A percentile compares a stretch with the other conserved stretches of the same genome.
Evolutionary conservation across 176 grass and related monocot genomes (phyloP).

Genomic region (Aegilops speltoides): DNA sequence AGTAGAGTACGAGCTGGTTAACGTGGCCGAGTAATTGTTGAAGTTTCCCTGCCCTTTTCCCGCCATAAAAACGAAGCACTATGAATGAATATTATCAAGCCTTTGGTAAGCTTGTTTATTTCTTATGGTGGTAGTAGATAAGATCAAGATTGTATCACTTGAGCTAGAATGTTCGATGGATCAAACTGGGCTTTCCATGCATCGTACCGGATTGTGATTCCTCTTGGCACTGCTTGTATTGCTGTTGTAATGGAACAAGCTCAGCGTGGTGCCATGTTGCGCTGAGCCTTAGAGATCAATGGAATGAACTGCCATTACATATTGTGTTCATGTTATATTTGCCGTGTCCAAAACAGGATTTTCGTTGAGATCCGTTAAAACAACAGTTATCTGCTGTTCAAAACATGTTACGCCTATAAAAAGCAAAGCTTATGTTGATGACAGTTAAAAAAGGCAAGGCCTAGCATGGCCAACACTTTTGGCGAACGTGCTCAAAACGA

Average conservation of each 20-base stretch:
- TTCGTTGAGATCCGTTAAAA: neutral
- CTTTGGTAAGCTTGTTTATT: slow-evolving; percentile 37
- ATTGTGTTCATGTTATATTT: neutral
- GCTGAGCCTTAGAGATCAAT: neutral
- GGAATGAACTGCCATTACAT: neutral
- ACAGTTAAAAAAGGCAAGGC: neutral
- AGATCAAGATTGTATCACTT: slow-evolving; percentile 23
- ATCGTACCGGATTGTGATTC: slow-evolving; percentile 6
- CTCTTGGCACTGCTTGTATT: slow-evolving; percentile 25
- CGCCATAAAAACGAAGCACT: slow-evolving; percentile 38
- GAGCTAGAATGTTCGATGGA: slow-evolving; percentile 19
- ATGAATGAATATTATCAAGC: slow-evolving; percentile 28
- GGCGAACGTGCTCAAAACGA: neutral
- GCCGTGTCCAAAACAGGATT: neutral
- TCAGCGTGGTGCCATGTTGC: neutral
- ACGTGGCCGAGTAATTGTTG: slow-evolving; percentile 53
- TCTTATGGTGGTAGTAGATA: slow-evolving; percentile 34
- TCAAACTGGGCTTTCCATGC: slow-evolving; percentile 23
- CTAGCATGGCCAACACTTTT: slow-evolving; percentile 8
- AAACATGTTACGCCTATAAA: slow-evolving; percentile 15
- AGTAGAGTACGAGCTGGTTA: slow-evolving; percentile 92
- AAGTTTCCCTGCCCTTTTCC: neutral
- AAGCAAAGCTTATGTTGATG: slow-evolving; percentile 2
- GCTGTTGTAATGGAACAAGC: slow-evolving; percentile 51
- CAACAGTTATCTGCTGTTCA: neutral